Percentiles rank a stretch among this genome's conserved stretches.
Conservation (phyloP, 257 asterid genomes). For the Solanum tarijense region DNA sequence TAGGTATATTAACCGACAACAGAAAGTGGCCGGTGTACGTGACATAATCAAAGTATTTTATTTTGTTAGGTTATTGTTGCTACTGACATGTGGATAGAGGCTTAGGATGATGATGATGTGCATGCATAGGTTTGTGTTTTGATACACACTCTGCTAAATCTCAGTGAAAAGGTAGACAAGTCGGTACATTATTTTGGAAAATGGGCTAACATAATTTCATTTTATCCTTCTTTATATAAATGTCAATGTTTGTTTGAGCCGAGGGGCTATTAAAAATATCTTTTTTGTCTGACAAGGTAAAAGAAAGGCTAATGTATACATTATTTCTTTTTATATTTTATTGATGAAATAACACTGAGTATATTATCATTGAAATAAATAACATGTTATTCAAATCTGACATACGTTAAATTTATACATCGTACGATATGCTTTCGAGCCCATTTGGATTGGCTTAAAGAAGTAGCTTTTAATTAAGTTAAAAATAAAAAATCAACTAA, state of each 20-base stretch:
- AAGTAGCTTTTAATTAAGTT: no score
- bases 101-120: neutral
- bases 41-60: neutral
- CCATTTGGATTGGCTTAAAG: no score
- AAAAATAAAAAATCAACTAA: no score
- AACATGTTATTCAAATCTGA: neutral
- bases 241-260: neutral
- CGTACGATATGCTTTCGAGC: no score
- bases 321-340: fast-evolving
- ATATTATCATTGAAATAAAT: fast-evolving
- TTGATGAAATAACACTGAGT: fast-evolving
- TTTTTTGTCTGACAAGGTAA: no score
- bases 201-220: neutral
- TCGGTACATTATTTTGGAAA: neutral
- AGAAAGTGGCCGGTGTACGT: neutral
- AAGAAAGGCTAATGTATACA: neutral
- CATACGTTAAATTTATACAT: neutral
- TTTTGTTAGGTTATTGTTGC: neutral
- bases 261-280: fast-evolving
- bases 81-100: neutral
- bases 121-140: neutral
- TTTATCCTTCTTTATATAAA: no score
- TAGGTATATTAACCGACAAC: neutral
- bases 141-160: neutral
- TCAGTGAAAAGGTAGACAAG: neutral